Evolutionary conservation across 345 rosid genomes (phyloP).

Genomic region (Dovyalis caffra): DNA sequence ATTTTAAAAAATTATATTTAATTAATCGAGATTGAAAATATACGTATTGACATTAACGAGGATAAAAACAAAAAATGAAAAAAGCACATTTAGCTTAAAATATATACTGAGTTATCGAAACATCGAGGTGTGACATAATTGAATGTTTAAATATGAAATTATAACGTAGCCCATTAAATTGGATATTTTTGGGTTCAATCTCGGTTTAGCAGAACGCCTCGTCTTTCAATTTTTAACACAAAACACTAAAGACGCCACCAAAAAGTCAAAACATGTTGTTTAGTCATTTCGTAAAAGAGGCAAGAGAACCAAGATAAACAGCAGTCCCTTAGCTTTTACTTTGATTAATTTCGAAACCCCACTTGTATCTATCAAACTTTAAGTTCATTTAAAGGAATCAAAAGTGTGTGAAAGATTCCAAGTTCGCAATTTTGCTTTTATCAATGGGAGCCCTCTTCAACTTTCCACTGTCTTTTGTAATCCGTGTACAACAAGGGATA

Average conservation of each 20-base stretch:
- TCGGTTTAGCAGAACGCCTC: no score
- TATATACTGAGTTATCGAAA: no score
- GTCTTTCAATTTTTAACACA: no score
- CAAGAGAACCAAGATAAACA: not conserved
- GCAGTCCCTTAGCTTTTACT: not conserved
- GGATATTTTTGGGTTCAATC: no score
- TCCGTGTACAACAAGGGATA: slow-evolving; percentile 17
- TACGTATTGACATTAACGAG: no score
- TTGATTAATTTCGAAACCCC: slow-evolving; percentile 6
- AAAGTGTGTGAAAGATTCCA: slow-evolving; percentile 21
- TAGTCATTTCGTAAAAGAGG: not conserved
- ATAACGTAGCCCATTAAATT: no score
- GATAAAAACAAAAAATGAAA: no score
- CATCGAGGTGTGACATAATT: no score
- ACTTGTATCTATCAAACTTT: slow-evolving; percentile 15
- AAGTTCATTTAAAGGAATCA: slow-evolving; percentile 6
- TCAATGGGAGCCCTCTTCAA: not conserved
- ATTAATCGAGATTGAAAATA: no score
- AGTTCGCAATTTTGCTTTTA: not conserved
- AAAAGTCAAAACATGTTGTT: not conserved
- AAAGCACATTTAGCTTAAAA: no score
- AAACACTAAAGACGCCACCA: not conserved
- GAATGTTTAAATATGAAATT: no score
- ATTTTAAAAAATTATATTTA: no score
- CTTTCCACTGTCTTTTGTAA: slow-evolving; percentile 7